Base-by-base conservation (phyloP, 345 rosid genomes). In the Melaleuca alternifolia region DNA sequence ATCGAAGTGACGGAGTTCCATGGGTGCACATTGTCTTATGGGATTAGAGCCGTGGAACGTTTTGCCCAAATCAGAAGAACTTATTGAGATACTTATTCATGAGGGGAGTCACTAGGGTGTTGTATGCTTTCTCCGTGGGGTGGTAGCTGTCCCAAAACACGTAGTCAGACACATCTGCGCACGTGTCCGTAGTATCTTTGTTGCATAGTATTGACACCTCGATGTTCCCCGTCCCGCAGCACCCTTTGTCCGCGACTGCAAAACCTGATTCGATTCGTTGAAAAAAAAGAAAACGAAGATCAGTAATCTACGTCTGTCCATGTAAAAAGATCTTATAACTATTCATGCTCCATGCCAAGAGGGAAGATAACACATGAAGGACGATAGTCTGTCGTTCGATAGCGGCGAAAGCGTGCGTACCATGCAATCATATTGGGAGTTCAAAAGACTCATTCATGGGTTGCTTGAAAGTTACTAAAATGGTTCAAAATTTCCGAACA, bases 121-220 rank as follows among this genome's bases (percentile, higher is more conserved):
- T 91, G 89, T 94, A 95, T 16, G 95, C 88, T 84, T 87, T 88
- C 76, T 95, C 98, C 1, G 98, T 93, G 18, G 98, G 98, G 88
- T 94, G 98, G 83, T 90, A 94, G 89, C 96, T 94, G 86, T 95
- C 95, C 94, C 95, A 95, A 85, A 94, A 95, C 33, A 95, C 88
- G 87, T 93, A 92, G n/a, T 83, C 88, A 1, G 90, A 87, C 37
- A 61, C 89, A 77, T 95, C 90, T 0, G 89, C 6, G 86, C 98
- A 95, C 13, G 90, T 90, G 1, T 54, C 18, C 30, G 92, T 84
- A 88, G 87, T 87, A 15, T 87, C 5, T 21, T 81, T 20, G 89
- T 92, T 94, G 61, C 97, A 94, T 50, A 94, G 54, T 10, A 87
- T 33, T 0, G 93, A 88, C 54, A 91, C 90, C 54, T 92, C 93